Evolutionary conservation across 768 basidiomycete genomes (phyloP).

Genomic region (Russula sp.): DNA sequence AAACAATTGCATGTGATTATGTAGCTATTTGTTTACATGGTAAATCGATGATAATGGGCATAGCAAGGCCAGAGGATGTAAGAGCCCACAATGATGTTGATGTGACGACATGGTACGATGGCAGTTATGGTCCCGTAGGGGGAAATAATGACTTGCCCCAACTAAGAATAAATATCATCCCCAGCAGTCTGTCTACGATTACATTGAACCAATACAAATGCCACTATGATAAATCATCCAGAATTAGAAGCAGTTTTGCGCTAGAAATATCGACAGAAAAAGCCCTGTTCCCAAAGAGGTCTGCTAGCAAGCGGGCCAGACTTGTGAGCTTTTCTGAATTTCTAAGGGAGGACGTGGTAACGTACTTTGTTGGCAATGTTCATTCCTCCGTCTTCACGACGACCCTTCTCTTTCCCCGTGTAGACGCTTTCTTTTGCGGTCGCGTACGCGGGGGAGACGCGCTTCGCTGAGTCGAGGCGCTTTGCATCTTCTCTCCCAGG

Average conservation of each 20-base stretch:
- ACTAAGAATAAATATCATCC: neutral
- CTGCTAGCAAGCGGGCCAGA: neutral
- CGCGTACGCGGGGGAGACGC: constrained; percentile 9
- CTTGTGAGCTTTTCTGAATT: neutral
- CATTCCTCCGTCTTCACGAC: constrained; percentile 11
- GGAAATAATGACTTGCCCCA: neutral
- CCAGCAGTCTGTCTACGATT: neutral
- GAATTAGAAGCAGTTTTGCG: neutral
- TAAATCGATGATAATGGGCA: too few relatives aligned
- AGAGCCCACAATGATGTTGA: too few relatives aligned
- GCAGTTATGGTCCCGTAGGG: neutral
- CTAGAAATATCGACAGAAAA: neutral
- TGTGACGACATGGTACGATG: too few relatives aligned
- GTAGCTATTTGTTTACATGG: too few relatives aligned
- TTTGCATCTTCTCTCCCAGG: neutral
- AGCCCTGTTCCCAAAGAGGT: neutral
- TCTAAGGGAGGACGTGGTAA: neutral
- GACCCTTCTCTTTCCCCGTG: constrained; percentile 20
- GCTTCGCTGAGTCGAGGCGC: neutral
- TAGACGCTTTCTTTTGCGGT: constrained; percentile 9
- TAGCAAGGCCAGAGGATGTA: too few relatives aligned
- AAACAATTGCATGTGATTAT: too few relatives aligned
- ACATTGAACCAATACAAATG: constrained; percentile 14
- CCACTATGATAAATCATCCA: neutral
- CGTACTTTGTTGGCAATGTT: neutral